phyloP scores from a whole-genome alignment of 495 filamentous ascomycete species.

The Neurospora sp. region DNA sequence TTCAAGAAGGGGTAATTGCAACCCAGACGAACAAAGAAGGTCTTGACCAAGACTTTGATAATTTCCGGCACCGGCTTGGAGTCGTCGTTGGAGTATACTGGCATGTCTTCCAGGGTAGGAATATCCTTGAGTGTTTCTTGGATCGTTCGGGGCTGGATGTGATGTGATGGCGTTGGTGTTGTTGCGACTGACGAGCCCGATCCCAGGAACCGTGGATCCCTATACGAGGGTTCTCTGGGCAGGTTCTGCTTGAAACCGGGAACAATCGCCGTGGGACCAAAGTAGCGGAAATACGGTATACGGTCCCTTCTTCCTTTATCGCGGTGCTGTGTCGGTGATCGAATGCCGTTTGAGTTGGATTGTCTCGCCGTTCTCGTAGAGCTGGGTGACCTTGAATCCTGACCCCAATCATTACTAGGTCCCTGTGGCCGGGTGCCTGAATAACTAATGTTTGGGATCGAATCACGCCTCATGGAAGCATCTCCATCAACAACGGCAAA shows the following conservation, averaged over 20 bases:
- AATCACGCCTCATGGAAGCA: slow-evolving; percentile 11
- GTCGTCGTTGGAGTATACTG: slow-evolving; percentile 68
- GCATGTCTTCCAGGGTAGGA: slow-evolving; percentile 56
- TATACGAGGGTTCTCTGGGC: neutral
- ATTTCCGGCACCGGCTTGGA: slow-evolving; percentile 55
- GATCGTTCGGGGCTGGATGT: slow-evolving; percentile 32
- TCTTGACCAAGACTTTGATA: slow-evolving; percentile 62
- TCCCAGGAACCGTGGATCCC: neutral
- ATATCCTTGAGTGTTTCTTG: slow-evolving; percentile 52
- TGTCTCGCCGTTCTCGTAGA: slow-evolving; percentile 11
- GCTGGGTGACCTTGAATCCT: slow-evolving; percentile 15
- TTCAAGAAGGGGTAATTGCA: slow-evolving; percentile 77
- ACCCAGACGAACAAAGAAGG: slow-evolving; percentile 68
- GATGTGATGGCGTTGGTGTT: slow-evolving; percentile 11
- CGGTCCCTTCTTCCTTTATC: slow-evolving; percentile 39
- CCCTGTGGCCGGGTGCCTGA: slow-evolving; percentile 7
- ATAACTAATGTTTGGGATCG: slow-evolving; percentile 12
- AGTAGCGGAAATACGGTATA: slow-evolving; percentile 80
- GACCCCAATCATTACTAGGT: slow-evolving; percentile 21
- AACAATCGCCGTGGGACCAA: slow-evolving; percentile 80
- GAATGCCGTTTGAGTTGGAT: slow-evolving; percentile 22
- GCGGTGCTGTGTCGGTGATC: slow-evolving; percentile 30
- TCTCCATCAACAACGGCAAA: slow-evolving; percentile 11
- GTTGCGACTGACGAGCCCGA: neutral
- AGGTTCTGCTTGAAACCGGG: slow-evolving; percentile 92